phyloP scores from a whole-genome alignment of 305 asterid genomes.

The Fraxinus dipetala region DNA sequence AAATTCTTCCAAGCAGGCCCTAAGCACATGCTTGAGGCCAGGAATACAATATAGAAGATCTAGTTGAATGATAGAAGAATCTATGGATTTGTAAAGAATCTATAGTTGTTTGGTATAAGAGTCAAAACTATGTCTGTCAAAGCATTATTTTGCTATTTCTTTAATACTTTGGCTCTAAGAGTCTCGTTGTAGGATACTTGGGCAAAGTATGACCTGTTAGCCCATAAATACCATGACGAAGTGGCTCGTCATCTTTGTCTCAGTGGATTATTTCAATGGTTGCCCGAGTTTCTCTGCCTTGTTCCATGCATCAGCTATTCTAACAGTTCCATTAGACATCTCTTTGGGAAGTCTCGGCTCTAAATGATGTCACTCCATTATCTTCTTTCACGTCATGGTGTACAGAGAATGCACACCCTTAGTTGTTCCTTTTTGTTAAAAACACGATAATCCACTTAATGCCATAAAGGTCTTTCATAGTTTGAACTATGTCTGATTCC shows the following conservation, averaged over 20 bases:
- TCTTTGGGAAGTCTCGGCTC: neutral
- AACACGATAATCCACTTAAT: neutral
- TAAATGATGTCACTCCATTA: neutral
- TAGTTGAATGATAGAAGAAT: neutral
- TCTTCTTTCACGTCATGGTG: neutral
- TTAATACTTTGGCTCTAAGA: neutral
- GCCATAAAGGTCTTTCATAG: neutral
- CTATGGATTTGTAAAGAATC: neutral
- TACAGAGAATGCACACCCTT: neutral
- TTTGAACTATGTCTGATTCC: conserved; percentile 20
- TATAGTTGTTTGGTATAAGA: neutral
- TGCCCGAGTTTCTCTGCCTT: neutral
- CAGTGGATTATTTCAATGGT: neutral
- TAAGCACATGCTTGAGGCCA: neutral
- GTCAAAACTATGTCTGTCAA: neutral
- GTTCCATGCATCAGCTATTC: neutral
- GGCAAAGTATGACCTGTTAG: neutral
- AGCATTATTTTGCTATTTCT: neutral
- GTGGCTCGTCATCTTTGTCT: neutral
- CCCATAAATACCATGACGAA: neutral
- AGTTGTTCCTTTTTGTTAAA: neutral
- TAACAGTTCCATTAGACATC: neutral
- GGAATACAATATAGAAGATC: neutral
- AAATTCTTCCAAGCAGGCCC: neutral
- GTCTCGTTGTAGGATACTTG: neutral